phyloP scores from a whole-genome alignment of 1,284 basidiomycete genomes.

The Leccinum ponderosum region DNA sequence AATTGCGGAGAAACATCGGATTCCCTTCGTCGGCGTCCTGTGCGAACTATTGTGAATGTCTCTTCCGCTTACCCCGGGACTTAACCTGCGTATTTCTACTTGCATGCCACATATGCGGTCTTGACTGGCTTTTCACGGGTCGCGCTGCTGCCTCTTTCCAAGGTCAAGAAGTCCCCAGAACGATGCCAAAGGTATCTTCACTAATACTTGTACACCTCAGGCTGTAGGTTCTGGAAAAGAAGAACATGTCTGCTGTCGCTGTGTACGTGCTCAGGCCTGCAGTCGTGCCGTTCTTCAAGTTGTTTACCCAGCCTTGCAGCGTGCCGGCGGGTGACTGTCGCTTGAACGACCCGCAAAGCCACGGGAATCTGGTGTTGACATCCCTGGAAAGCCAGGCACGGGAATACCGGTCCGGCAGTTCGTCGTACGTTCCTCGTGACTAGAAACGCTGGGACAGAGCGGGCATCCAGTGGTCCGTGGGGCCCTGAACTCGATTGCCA shows the following conservation, averaged over 20 bases:
- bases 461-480: too few species aligned
- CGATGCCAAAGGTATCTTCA: too few species aligned
- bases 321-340: neutral
- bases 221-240: too few species aligned
- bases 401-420: neutral
- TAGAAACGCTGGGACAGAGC: too few species aligned
- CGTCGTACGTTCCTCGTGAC: neutral
- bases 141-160: neutral
- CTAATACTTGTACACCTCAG: too few species aligned
- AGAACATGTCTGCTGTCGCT: too few species aligned
- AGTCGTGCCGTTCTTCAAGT: too few species aligned
- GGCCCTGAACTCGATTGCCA: neutral
- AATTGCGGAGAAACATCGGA: slow-evolving; percentile 6
- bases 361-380: too few species aligned
- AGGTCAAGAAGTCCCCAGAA: neutral
- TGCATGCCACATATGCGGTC: too few species aligned
- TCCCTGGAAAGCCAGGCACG: neutral
- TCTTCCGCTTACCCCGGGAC: neutral
- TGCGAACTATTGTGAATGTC: slow-evolving; percentile 13
- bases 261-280: too few species aligned
- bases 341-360: too few species aligned
- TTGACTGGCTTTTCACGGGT: too few species aligned
- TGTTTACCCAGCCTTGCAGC: neutral
- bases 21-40: neutral
- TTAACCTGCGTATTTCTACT: neutral